Base-by-base conservation (phyloP, 805 yeast species). In the Cyberlindnera mississippiensis region DNA sequence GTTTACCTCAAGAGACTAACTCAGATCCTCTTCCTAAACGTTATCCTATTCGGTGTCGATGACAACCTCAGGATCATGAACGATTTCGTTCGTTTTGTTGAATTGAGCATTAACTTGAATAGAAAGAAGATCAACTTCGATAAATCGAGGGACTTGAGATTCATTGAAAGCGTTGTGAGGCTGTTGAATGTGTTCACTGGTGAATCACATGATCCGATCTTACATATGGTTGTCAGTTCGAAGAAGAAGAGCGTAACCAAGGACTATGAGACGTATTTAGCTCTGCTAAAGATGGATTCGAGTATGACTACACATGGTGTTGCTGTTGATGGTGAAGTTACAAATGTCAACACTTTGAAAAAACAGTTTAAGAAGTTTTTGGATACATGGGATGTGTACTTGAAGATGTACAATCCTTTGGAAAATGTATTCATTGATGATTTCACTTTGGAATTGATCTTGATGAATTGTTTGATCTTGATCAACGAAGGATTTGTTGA, bases 41-140 rank as follows among this genome's bases (percentile, higher is more conserved):
- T 50, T 4, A 17, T 51, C 0, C 24, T 48, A 1, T 46, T 45
- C 22, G 60, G 57, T 6, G 31, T 40, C 15, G 49, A 47, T 32
- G 46, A 45, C 6, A 40, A 47, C 15, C 31, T 50, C 8, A 7
- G 18, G 3, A 38, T 41, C 10, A 13, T 54, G 18, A 41, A 37
- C 14, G 46, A 44, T 2, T 49, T 55, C 15, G 44, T 55, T 3
- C 28, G 24, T 9, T 56, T 54, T 35, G 49, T 56, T 13, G 53
- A 56, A 16, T 3, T 29, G 1, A 48, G 48, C 11, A 50, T 57
- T 30, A 56, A 56, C 29, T 33, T 45, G n/a, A 50, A 55, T 31
- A 52, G 61, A 36, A 57, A 55, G 36, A 54, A 52, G 31, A 37
- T 57, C 13, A 53, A 52, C 35, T 53, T 57, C 33, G 56, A 51